These are phyloP conservation scores for Coemansia sp. DNA, from an alignment of 192 early-diverging fungal genomes.

Conservation along the genomic window DNA sequence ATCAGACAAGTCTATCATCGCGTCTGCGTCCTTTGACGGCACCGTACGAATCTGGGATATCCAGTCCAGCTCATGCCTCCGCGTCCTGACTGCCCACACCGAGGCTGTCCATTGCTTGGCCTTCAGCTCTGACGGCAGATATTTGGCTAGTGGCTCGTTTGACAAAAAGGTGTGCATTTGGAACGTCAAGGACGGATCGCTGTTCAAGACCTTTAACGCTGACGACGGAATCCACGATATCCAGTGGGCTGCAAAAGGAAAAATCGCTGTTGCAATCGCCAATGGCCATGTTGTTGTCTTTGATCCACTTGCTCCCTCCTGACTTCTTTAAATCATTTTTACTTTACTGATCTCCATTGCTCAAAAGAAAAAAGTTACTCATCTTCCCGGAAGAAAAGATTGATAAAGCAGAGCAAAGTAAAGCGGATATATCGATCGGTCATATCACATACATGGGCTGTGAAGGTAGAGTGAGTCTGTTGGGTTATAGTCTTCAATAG, in stretches of 20 bases:
- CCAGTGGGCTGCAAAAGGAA: constrained; percentile 49
- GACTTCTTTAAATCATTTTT: background rate
- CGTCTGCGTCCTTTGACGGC: constrained; percentile 79
- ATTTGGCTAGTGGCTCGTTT: constrained; percentile 73
- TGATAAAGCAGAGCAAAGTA: too few relatives aligned
- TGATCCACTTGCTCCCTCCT: constrained; percentile 24
- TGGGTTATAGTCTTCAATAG: too few relatives aligned
- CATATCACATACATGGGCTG: too few relatives aligned
- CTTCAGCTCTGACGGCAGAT: constrained; percentile 74
- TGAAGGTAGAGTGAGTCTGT: too few relatives aligned
- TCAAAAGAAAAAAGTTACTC: background rate
- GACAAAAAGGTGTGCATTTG: constrained; percentile 80
- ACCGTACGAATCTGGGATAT: constrained; percentile 88
- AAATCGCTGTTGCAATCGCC: constrained; percentile 41
- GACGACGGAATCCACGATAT: constrained; percentile 52
- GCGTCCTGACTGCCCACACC: constrained; percentile 66
- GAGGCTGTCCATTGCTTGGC: constrained; percentile 70
- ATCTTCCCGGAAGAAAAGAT: too few relatives aligned
- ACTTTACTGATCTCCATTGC: background rate
- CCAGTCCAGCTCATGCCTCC: constrained; percentile 61
- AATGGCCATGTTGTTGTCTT: constrained; percentile 39
- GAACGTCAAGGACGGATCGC: constrained; percentile 51
- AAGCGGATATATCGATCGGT: too few relatives aligned
- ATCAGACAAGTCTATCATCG: constrained; percentile 56
- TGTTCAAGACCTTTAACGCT: constrained; percentile 41